Conservation (phyloP, 495 filamentous ascomycete species). For the Haplographium delicatum region DNA sequence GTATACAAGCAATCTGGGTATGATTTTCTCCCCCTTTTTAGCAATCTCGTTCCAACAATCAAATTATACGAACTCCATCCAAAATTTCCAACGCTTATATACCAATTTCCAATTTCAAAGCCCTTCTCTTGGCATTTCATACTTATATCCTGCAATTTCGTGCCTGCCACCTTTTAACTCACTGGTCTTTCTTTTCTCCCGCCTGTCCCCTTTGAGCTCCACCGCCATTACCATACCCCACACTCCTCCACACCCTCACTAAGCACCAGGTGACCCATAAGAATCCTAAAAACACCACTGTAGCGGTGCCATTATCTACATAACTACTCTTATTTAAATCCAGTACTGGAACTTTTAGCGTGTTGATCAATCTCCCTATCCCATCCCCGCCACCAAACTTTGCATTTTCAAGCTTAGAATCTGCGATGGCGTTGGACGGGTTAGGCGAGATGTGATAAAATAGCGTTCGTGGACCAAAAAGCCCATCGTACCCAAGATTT, state of each 20-base stretch:
- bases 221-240: slow-evolving; percentile 18
- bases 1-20: too few relatives aligned
- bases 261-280: slow-evolving; percentile 70
- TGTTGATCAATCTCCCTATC: slow-evolving; percentile 47
- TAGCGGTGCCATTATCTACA: slow-evolving; percentile 68
- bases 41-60: too few relatives aligned
- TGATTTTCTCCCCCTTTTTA: too few relatives aligned
- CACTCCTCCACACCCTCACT: slow-evolving; percentile 29
- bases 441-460: slow-evolving; percentile 95
- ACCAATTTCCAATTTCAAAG: too few relatives aligned
- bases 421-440: too few relatives aligned
- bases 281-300: slow-evolving; percentile 64
- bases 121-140: too few relatives aligned
- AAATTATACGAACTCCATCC: too few relatives aligned
- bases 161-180: slow-evolving; percentile 7
- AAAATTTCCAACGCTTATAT: too few relatives aligned
- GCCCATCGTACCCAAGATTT: slow-evolving; percentile 79
- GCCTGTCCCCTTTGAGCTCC: too few relatives aligned
- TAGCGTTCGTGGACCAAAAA: slow-evolving; percentile 74
- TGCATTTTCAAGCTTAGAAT: too few relatives aligned
- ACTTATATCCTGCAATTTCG: too few relatives aligned
- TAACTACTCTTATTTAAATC: slow-evolving; percentile 49
- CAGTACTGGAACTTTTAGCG: slow-evolving; percentile 71
- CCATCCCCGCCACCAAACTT: slow-evolving; percentile 6
- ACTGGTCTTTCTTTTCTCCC: slow-evolving; percentile 39